These are phyloP conservation scores for Cladorrhinum sp. DNA, from an alignment of 2,329 filamentous ascomycete species.

Conservation along the genomic window DNA sequence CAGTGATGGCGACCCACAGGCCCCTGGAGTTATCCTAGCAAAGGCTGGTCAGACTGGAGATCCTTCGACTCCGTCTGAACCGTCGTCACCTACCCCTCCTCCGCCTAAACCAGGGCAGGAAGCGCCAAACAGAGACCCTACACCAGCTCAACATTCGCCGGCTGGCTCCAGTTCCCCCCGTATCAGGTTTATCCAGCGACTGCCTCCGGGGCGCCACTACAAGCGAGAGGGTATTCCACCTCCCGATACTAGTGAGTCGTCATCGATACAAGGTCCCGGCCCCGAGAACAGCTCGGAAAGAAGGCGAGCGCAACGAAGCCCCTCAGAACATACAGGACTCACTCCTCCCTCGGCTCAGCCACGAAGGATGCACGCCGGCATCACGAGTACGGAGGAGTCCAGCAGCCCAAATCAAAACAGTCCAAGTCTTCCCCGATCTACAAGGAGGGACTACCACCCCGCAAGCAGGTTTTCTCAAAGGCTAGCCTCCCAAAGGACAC, in stretches of 20 bases:
- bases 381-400: neutral
- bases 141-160: no score
- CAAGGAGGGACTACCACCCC: neutral
- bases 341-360: neutral
- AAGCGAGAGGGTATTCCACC: neutral
- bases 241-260: neutral
- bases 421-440: neutral
- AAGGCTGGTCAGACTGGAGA: neutral
- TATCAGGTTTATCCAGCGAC: neutral
- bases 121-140: no score
- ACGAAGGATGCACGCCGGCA: neutral
- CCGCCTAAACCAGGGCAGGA: no score
- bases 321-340: neutral
- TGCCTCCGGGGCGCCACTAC: neutral
- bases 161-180: neutral
- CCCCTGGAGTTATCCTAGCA: neutral
- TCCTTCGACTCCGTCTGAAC: no score
- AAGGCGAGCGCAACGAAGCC: neutral
- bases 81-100: no score
- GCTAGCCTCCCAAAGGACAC: no score
- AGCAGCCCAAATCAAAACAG: neutral
- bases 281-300: neutral
- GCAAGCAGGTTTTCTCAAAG: neutral
- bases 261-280: neutral
- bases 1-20: conserved; percentile 23